Base-by-base conservation (phyloP, 2,329 filamentous ascomycete genomes). In the Plectosphaerella cucumerina region DNA sequence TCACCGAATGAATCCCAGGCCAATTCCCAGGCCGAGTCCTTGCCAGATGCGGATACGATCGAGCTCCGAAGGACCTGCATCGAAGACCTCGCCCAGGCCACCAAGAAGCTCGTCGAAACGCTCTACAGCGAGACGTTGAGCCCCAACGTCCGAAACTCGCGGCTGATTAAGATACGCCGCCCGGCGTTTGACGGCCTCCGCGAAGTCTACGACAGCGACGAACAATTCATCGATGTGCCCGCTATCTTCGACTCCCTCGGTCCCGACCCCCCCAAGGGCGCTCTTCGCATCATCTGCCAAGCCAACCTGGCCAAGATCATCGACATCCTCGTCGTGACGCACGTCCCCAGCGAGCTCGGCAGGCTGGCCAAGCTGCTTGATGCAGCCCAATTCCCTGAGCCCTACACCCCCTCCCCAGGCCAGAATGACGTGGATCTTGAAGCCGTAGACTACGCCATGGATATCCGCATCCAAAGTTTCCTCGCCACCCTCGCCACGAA, bases 291-390 rank as follows among this genome's bases (percentile, higher is more conserved):
- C 14, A 56, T 69, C 15, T 63, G 60, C 5, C 57, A 60, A 23
- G 66, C 65, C 22, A 75, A 75, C 50, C 59, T 70, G 5, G 67
- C 65, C 20, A 60, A 62, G 5, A 61, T 69, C 6, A 60, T 70
- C 11, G 62, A 69, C 48, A 49, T 54, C 18, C 48, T 64, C 23
- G 47, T 47, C 33, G 51, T 50, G 17, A 54, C 55, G 9, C 44
- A 53, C 21, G 50, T 33, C 18, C 51, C 50, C 31, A 35, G 50
- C 20, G 55, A 58, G 5, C 39, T 20, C 12, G n/a, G 3, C n/a
- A 11, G 17, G 10, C n/a, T 18, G 12, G n/a, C 18, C n/a, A 57
- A 61, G 21, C 48, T 59, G 3, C 52, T 61, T 5, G 45, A 53
- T n/a, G 18, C 6, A 2, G 6, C n/a, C 10, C 5, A 54, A 10